Base-by-base conservation (phyloP, 1,284 basidiomycete species). In the Lignosus rhinocerotis region DNA sequence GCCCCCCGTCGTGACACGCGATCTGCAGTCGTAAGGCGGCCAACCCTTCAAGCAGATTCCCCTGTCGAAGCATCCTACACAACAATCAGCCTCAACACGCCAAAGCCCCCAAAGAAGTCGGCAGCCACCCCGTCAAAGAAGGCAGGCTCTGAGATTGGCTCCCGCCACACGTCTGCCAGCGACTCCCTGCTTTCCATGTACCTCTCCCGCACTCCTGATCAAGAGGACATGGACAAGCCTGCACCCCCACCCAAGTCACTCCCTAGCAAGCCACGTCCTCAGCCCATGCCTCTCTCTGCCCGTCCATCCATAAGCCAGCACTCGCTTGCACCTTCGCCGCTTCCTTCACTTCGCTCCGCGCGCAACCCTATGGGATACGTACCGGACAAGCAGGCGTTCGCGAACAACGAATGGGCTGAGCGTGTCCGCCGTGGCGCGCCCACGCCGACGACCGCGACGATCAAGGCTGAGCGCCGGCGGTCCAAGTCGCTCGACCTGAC, bases 141-240 rank as follows among this genome's bases (percentile, higher is more conserved):
- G 38, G 14, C 51, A 14, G 31, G 4, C 10, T 39, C 48, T 6
- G 19, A 32, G 41, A 25, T 7, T 25, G 39, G 39, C 55, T 51
- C 56, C 45, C 47, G 51, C 51, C 42, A 56, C 21, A 55, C 60
- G 30, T 44, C 62, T 51, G 53, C 58, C 58, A 64, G 51, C 44
- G 61, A 70, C 59, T 73, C 72, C n/a, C 54, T 73, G 36, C 64
- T 73, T 46, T 69, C 66, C 56, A 70, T 73, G 71, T 73, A 71
- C 59, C 59, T 67, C 32, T 68, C 67, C 6, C 63, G 60, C n/a
- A 56, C 63, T 1, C 56, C 67, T 3, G 53, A 58, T 38, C 45
- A 42, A 33, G 55, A 49, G 12, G 60, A 62, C 36, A 63, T 58
- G 59, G 51, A 50, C 14, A 60, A 59, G 53, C 60, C 60, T 25